phyloP scores from a whole-genome alignment of 2,329 filamentous ascomycete species.

The Geosmithia flava region DNA sequence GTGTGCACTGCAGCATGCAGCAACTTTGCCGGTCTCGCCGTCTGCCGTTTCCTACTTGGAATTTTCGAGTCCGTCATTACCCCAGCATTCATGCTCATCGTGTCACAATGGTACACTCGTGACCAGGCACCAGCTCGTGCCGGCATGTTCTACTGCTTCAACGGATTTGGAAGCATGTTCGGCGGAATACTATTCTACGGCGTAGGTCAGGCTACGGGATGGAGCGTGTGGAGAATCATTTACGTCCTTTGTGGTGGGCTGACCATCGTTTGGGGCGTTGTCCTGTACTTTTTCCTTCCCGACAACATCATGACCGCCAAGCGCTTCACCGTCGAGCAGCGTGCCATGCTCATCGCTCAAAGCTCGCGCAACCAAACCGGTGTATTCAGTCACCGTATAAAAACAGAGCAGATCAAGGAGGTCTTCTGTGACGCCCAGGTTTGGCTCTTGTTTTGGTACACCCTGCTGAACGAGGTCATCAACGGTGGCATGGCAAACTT shows the following conservation, averaged over 20 bases:
- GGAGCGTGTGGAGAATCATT: constrained; percentile 33
- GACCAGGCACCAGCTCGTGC: constrained; percentile 28
- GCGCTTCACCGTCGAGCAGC: constrained; percentile 3
- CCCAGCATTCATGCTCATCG: constrained; percentile 32
- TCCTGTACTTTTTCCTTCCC: constrained; percentile 27
- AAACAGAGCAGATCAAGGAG: constrained; percentile 22
- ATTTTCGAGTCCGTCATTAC: constrained; percentile 30
- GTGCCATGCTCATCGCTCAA: constrained; percentile 41
- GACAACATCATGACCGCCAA: constrained; percentile 12
- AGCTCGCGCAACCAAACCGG: constrained; percentile 31
- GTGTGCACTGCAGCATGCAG: constrained; percentile 24
- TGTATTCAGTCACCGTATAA: constrained; percentile 23
- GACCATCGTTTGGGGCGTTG: constrained; percentile 30
- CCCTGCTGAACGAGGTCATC: constrained; percentile 8
- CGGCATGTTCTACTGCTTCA: constrained; percentile 13
- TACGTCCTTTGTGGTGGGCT: constrained; percentile 32
- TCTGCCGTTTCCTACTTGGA: constrained; percentile 28
- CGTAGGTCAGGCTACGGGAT: constrained; percentile 31
- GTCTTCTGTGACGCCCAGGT: constrained; percentile 22
- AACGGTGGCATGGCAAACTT: constrained; percentile 13
- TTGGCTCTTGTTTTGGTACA: constrained; percentile 23
- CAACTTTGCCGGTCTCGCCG: constrained; percentile 24
- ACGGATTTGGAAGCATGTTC: constrained; percentile 16
- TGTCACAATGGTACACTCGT: constrained; percentile 20
- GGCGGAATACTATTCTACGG: constrained; percentile 32